Percentiles rank a stretch among this genome's conserved stretches.
Conservation (phyloP, 2,329 filamentous ascomycete genomes). For the Capronia coronata region DNA sequence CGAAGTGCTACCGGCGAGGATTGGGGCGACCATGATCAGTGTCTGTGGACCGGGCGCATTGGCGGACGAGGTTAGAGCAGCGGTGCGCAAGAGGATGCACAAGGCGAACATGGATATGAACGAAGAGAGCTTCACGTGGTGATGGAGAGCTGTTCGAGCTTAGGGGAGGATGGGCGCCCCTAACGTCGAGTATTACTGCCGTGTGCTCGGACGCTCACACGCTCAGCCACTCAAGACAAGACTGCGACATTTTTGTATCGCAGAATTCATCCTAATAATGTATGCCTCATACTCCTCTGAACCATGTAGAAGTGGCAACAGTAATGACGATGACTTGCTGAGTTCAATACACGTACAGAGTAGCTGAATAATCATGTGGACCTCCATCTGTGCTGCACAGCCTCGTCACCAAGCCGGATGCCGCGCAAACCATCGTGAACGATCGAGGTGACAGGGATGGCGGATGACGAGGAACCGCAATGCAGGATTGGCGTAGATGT, state of each 20-base stretch:
- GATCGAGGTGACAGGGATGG: not conserved
- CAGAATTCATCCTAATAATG: too few relatives aligned
- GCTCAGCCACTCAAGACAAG: too few relatives aligned
- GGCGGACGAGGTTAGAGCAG: constrained; percentile 54
- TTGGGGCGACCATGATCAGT: constrained; percentile 55
- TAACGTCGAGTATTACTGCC: too few relatives aligned
- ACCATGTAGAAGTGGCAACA: too few relatives aligned
- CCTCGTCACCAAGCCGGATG: not conserved
- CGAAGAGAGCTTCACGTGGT: constrained; percentile 62
- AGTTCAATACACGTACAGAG: too few relatives aligned
- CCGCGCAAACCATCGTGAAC: not conserved
- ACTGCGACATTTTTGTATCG: too few relatives aligned
- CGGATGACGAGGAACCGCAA: not conserved
- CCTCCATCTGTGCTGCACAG: not conserved
- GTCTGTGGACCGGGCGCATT: constrained; percentile 59
- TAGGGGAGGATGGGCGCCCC: too few relatives aligned
- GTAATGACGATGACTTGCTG: too few relatives aligned
- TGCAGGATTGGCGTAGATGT: not conserved
- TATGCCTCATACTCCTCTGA: too few relatives aligned
- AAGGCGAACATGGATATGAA: constrained; percentile 54
- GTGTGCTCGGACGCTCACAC: too few relatives aligned
- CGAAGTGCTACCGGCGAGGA: constrained; percentile 49
- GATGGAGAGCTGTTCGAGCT: too few relatives aligned
- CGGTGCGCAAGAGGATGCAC: constrained; percentile 47
- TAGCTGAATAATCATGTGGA: too few relatives aligned